phyloP scores from a whole-genome alignment of 78 protist genomes.

The Tieghemostelium lacteum region DNA sequence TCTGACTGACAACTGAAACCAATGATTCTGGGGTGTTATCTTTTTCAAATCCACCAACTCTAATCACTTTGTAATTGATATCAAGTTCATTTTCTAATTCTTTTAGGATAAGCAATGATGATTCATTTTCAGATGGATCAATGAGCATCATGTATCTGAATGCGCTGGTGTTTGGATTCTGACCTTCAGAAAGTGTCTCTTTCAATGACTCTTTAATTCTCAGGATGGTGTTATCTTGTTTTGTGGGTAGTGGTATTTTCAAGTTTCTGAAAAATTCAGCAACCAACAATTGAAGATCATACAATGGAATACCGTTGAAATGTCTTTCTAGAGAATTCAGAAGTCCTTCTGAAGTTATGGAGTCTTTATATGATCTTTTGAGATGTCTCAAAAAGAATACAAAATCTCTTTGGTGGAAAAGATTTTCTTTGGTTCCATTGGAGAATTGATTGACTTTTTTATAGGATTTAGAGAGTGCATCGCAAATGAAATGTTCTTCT shows the following conservation, averaged over 20 bases:
- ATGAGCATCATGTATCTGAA: slow-evolving; percentile 47
- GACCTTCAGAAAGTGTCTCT: neutral
- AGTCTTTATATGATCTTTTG: neutral
- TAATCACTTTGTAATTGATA: slow-evolving; percentile 18
- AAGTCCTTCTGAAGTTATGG: neutral
- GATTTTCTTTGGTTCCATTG: neutral
- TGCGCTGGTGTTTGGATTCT: slow-evolving; percentile 22
- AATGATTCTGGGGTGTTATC: slow-evolving; percentile 32
- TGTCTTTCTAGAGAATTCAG: slow-evolving; percentile 41
- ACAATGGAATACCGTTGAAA: slow-evolving; percentile 13
- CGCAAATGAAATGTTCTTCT: neutral
- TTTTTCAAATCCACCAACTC: slow-evolving; percentile 76
- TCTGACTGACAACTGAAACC: slow-evolving; percentile 34
- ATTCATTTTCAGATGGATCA: slow-evolving; percentile 75
- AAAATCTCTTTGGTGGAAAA: slow-evolving; percentile 76
- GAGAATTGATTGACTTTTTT: neutral
- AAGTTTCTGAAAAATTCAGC: neutral
- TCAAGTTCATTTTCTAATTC: slow-evolving; percentile 62
- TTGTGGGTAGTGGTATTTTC: neutral
- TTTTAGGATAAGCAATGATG: slow-evolving; percentile 32
- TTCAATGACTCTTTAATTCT: slow-evolving; percentile 36
- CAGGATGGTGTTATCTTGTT: slow-evolving; percentile 31
- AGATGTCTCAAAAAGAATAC: slow-evolving; percentile 65
- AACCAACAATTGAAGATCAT: slow-evolving; percentile 1
- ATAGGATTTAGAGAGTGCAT: slow-evolving; percentile 23